These are phyloP conservation scores for Eremothecium cymbalariae DNA, from an alignment of 1,139 yeast species.

Conservation along the genomic window DNA sequence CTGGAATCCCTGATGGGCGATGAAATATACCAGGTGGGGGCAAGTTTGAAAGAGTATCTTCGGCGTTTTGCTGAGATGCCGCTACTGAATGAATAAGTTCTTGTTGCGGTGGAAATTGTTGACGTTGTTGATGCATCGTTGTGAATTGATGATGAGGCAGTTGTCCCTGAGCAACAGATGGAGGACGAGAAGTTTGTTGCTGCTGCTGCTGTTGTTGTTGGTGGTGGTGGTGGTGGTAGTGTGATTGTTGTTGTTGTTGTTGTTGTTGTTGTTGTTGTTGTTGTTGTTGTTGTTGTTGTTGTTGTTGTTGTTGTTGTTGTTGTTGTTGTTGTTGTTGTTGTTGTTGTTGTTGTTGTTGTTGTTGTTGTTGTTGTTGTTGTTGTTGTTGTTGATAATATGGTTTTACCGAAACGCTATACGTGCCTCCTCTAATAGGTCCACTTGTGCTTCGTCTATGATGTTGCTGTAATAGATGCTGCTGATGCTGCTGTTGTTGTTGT, in stretches of 20 bases:
- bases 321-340: neutral
- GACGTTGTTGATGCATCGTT: conserved; percentile 3
- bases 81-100: too few species aligned
- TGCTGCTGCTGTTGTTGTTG: too few species aligned
- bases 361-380: neutral
- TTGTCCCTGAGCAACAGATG: too few species aligned
- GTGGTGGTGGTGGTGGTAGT: conserved; percentile 1
- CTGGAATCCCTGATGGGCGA: too few species aligned
- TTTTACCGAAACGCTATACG: conserved; percentile 1
- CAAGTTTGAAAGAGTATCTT: neutral
- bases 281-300: neutral
- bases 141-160: too few species aligned
- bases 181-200: too few species aligned
- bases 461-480: neutral
- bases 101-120: neutral
- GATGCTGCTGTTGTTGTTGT: too few species aligned
- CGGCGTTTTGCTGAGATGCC: neutral
- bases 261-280: conserved; percentile 3
- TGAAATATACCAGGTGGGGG: conserved; percentile 3
- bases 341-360: conserved; percentile 3
- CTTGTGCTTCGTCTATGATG: neutral
- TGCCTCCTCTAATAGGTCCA: neutral
- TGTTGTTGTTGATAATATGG: conserved; percentile 4
- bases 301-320: conserved; percentile 4
- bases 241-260: neutral